These are phyloP conservation scores for Eragrostis nindensis DNA, from an alignment of 176 grass and related monocot genomes.

Conservation along the genomic window DNA sequence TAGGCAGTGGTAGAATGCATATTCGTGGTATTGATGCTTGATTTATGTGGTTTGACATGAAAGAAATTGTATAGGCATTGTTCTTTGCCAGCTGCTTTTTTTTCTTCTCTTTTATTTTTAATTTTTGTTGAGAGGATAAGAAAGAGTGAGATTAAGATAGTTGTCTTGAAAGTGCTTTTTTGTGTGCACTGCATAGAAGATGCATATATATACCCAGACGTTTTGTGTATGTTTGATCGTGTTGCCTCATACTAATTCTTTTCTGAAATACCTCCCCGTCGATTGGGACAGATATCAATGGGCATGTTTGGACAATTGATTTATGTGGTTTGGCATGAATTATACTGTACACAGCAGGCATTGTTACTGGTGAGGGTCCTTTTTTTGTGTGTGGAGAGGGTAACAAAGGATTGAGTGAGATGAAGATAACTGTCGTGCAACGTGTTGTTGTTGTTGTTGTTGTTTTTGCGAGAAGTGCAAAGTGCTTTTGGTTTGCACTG, in stretches of 20 bases:
- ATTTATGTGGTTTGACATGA: slow-evolving; percentile 43
- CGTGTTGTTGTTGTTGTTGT: too few relatives aligned
- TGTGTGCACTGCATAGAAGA: slow-evolving; percentile 40
- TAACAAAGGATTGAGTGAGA: too few relatives aligned
- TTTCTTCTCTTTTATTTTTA: background rate
- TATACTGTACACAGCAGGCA: too few relatives aligned
- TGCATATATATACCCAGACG: slow-evolving; percentile 16
- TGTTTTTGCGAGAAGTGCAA: too few relatives aligned
- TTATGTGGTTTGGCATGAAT: background rate
- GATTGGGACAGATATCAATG: background rate
- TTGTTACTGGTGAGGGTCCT: too few relatives aligned
- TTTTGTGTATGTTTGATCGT: slow-evolving; percentile 38
- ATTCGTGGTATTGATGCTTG: slow-evolving; percentile 29
- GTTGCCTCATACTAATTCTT: slow-evolving; percentile 8
- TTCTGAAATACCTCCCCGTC: background rate
- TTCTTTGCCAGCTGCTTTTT: background rate
- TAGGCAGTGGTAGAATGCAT: slow-evolving; percentile 29
- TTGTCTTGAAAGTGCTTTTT: slow-evolving; percentile 46
- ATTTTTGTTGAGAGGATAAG: slow-evolving; percentile 12
- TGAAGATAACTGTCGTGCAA: too few relatives aligned
- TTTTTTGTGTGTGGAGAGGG: too few relatives aligned
- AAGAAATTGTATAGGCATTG: slow-evolving; percentile 46
- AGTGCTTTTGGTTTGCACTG: too few relatives aligned
- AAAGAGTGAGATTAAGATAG: slow-evolving; percentile 30
- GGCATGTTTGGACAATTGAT: background rate